Conservation (phyloP, 2,329 filamentous ascomycete genomes). For the Emmonsiellopsis sp. region DNA sequence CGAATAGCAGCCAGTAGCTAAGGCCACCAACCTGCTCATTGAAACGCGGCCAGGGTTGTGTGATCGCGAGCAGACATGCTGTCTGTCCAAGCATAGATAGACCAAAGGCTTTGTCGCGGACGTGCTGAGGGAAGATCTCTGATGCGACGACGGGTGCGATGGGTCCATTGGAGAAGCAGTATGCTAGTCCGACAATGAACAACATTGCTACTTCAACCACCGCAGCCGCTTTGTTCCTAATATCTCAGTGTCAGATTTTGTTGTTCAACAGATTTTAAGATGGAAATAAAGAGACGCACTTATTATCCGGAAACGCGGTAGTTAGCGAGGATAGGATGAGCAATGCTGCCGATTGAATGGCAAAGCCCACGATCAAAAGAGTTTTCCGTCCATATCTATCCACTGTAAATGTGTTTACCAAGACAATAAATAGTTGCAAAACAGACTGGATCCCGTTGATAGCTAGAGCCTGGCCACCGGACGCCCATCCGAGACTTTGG, state of each 20-base stretch:
- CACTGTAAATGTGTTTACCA: slow-evolving; percentile 33
- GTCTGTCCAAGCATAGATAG: slow-evolving; percentile 29
- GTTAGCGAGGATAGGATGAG: slow-evolving; percentile 30
- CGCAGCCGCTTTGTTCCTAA: slow-evolving; percentile 26
- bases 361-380: slow-evolving; percentile 27
- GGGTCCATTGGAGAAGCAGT: slow-evolving; percentile 34
- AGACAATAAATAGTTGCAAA: slow-evolving; percentile 29
- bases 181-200: slow-evolving; percentile 35
- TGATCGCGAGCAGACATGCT: slow-evolving; percentile 28
- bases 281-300: too few species aligned
- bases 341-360: slow-evolving; percentile 28
- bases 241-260: too few species aligned
- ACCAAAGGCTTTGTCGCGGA: slow-evolving; percentile 32
- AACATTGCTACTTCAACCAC: slow-evolving; percentile 34
- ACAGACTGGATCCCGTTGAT: slow-evolving; percentile 32
- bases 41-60: slow-evolving; percentile 33
- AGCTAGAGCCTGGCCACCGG: slow-evolving; percentile 25
- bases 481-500: slow-evolving; percentile 28
- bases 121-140: slow-evolving; percentile 34
- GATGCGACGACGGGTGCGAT: slow-evolving; percentile 28
- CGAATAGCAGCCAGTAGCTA: slow-evolving; percentile 33
- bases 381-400: slow-evolving; percentile 25
- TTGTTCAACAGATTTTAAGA: too few species aligned
- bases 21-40: slow-evolving; percentile 27
- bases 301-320: slow-evolving; percentile 28